Percentiles rank a stretch among this genome's conserved stretches.
These are phyloP conservation scores for Violaceomyces palustris DNA, from an alignment of 1,284 basidiomycete genomes.

Conservation along the genomic window DNA sequence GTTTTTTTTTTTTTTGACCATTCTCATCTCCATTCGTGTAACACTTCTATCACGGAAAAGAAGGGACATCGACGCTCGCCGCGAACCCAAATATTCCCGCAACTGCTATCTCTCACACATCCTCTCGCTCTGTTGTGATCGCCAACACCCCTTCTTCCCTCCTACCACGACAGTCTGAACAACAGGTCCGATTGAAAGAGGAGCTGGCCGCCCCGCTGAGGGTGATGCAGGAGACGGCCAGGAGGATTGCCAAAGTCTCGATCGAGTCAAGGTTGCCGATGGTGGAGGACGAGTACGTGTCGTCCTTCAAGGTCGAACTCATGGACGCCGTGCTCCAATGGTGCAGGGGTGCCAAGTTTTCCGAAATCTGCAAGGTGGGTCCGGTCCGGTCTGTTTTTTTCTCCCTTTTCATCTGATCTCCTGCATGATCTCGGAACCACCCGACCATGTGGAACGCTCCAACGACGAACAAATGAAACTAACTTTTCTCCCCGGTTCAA, in stretches of 20 bases:
- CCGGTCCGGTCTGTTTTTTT: constrained; percentile 57
- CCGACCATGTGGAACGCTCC: background rate
- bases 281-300: constrained; percentile 90
- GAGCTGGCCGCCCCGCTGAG: constrained; percentile 86
- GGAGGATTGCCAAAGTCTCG: constrained; percentile 90
- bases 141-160: constrained; percentile 1
- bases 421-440: background rate
- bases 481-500: too few relatives aligned
- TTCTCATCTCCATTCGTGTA: too few relatives aligned
- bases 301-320: constrained; percentile 93
- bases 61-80: too few relatives aligned
- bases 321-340: constrained; percentile 96
- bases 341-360: constrained; percentile 95
- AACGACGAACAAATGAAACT: too few relatives aligned
- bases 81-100: too few relatives aligned
- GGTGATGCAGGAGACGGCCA: constrained; percentile 88
- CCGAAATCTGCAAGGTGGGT: constrained; percentile 96
- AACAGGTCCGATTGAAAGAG: constrained; percentile 78
- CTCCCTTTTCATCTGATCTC: background rate
- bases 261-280: constrained; percentile 84
- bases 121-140: too few relatives aligned
- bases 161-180: constrained; percentile 79
- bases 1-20: too few relatives aligned
- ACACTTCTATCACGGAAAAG: too few relatives aligned
- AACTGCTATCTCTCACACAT: background rate